phyloP scores from a whole-genome alignment of 2,329 filamentous ascomycete species.

The Ramularia endophylla region DNA sequence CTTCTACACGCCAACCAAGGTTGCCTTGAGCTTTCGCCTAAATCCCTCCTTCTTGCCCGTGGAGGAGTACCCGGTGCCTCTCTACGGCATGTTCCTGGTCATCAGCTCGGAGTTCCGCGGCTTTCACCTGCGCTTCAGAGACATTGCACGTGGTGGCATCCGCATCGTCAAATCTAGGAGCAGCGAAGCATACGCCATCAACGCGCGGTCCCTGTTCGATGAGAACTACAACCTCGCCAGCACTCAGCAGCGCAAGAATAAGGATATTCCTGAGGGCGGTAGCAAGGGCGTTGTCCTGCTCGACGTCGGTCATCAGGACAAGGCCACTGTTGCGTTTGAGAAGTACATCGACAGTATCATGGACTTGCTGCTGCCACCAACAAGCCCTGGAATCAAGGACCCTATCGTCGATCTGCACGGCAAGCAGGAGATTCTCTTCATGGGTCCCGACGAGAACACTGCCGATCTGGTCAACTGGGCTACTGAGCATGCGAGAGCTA shows the following conservation, averaged over 20 bases:
- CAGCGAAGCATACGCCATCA: conserved; percentile 93
- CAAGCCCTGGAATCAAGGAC: conserved; percentile 96
- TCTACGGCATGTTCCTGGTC: conserved; percentile 98
- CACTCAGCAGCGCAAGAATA: conserved; percentile 99
- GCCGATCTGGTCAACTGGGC: conserved; percentile 97
- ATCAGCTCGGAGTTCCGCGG: conserved; percentile 95
- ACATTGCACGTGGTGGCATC: conserved; percentile 94
- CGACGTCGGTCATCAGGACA: conserved; percentile 90
- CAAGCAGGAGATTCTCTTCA: conserved; percentile 94
- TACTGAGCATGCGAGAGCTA: conserved; percentile 82
- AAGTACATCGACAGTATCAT: conserved; percentile 99
- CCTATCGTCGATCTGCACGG: conserved; percentile 93
- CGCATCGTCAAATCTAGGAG: conserved; percentile 98
- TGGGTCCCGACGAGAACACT: conserved; percentile 99
- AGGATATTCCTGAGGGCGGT: conserved; percentile 97
- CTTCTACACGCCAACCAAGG: conserved; percentile 96
- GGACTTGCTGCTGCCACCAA: conserved; percentile 82
- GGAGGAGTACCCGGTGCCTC: conserved; percentile 84
- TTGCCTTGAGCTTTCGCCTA: conserved; percentile 92
- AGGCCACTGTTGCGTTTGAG: conserved; percentile 86
- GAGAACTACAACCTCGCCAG: conserved; percentile 99
- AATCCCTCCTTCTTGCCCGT: conserved; percentile 83
- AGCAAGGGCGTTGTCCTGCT: conserved; percentile 97
- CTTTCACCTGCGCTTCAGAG: conserved; percentile 95
- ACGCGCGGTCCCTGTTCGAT: conserved; percentile 92